Evolutionary conservation across 1,284 basidiomycete genomes (phyloP).

Genomic region (Ceraceosorus bombacis): DNA sequence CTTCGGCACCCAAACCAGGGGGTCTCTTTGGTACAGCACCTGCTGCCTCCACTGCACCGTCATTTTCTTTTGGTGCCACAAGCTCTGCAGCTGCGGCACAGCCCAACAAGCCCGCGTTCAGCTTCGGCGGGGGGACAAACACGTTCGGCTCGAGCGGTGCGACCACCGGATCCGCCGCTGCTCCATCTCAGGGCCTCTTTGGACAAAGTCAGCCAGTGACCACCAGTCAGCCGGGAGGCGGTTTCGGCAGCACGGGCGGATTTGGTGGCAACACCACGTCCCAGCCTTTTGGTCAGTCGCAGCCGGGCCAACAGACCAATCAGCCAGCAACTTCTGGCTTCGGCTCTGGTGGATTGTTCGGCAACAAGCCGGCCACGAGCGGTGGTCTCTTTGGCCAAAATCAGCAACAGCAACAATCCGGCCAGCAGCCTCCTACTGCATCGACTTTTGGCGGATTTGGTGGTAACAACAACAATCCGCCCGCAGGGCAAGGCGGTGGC

Average conservation of each 20-base stretch:
- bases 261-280: constrained; percentile 18
- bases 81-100: constrained; percentile 16
- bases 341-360: constrained; percentile 35
- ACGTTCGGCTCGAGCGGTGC: constrained; percentile 24
- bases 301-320: constrained; percentile 18
- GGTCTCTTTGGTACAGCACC: constrained; percentile 15
- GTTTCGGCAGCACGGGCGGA: constrained; percentile 28
- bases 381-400: constrained; percentile 26
- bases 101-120: constrained; percentile 39
- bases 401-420: constrained; percentile 21
- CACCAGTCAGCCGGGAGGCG: constrained; percentile 27
- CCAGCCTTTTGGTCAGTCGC: constrained; percentile 18
- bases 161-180: constrained; percentile 19
- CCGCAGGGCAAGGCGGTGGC: constrained; percentile 40
- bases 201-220: constrained; percentile 31
- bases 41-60: constrained; percentile 30
- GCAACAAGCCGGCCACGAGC: constrained; percentile 32
- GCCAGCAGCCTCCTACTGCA: constrained; percentile 24
- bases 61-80: constrained; percentile 33
- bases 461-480: constrained; percentile 35
- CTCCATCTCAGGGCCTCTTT: constrained; percentile 50
- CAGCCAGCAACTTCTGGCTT: constrained; percentile 18
- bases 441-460: constrained; percentile 24
- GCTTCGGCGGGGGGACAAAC: constrained; percentile 28
- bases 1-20: constrained; percentile 4